phyloP scores from a whole-genome alignment of 768 basidiomycete genomes.

The Lentinula lateritia region DNA sequence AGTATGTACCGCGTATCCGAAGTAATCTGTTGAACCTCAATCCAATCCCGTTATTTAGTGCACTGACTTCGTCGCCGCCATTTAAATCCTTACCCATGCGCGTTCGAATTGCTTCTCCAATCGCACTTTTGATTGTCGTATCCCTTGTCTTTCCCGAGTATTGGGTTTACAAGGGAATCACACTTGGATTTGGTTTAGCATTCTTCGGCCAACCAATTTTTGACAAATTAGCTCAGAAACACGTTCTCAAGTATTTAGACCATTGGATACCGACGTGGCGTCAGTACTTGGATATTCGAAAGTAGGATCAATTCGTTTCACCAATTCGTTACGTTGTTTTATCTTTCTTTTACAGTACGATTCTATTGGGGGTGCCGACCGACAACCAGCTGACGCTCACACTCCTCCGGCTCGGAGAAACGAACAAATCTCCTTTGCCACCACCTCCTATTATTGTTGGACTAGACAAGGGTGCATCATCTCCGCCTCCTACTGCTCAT shows the following conservation, averaged over 20 bases:
- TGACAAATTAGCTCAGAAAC: conserved; percentile 6
- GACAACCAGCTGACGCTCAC: conserved; percentile 38
- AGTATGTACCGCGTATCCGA: neutral
- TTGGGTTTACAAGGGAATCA: conserved; percentile 22
- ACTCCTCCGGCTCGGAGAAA: conserved; percentile 34
- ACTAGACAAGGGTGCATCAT: neutral
- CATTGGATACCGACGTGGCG: conserved; percentile 29
- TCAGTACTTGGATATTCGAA: conserved; percentile 26
- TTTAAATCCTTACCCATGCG: conserved; percentile 23
- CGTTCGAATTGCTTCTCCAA: conserved; percentile 21
- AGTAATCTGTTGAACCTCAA: neutral
- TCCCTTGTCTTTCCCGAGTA: conserved; percentile 22
- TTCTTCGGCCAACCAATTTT: conserved; percentile 38
- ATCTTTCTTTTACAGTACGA: conserved; percentile 16
- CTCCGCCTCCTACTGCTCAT: neutral
- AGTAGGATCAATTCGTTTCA: conserved; percentile 19
- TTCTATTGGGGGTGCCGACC: conserved; percentile 35
- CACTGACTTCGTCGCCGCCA: conserved; percentile 31
- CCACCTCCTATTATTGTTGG: conserved; percentile 22
- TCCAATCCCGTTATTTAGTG: conserved; percentile 15
- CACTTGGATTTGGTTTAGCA: conserved; percentile 25
- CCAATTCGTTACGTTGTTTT: too few relatives aligned
- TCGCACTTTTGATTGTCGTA: conserved; percentile 22
- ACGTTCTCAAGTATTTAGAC: conserved; percentile 22
- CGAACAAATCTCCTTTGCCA: conserved; percentile 29